Base-by-base conservation (phyloP, 78 protist species). In the Goniomonas avonlea region DNA sequence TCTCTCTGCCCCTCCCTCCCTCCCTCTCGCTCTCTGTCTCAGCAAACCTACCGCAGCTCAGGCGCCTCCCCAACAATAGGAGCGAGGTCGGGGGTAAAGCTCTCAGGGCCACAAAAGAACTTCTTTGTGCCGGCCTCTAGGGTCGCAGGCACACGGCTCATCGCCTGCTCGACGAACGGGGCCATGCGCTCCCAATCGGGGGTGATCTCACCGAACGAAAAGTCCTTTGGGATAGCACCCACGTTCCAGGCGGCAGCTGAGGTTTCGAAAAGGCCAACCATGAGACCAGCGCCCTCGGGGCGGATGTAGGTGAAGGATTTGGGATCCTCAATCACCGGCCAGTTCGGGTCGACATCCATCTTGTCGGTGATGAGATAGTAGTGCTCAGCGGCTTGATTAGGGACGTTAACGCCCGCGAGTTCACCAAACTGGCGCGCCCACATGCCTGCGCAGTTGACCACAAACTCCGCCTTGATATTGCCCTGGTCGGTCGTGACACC, bases 361-460 rank as follows among this genome's bases (percentile, higher is more conserved):
- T 27, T 18, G 38, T 77, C 79, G 15, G 88, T 76, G 68, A 84
- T 31, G 15, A 76, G 43, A 35, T 84, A 84, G 34, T 50, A 84
- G 66, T 84, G 88, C 77, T 84, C 88, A 1, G 82, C 80, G 2
- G 88, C 82, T 21, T 84, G 88, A 53, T 37, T 29, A 21, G 88
- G 88, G 34, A 83, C 23, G 35, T 20, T 4, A 18, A 84, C 88
- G 17, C 58, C 58, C 23, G 58, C 58, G 0, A 32, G 15, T 34
- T 43, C 50, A 15, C 32, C 73, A 1, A 77, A 23, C 63, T 61
- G 68, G 43, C 71, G 59, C 41, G 61, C 55, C 68, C 71, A 58
- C 71, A 61, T 40, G 18, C 82, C 82, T 5, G 32, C 5, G 11
- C 40, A 17, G 39, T 74, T 74, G 66, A 74, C 80, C 17, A 74